These are phyloP conservation scores for Centaurea solstitialis DNA, from an alignment of 129 eudicot genomes.

Conservation along the genomic window DNA sequence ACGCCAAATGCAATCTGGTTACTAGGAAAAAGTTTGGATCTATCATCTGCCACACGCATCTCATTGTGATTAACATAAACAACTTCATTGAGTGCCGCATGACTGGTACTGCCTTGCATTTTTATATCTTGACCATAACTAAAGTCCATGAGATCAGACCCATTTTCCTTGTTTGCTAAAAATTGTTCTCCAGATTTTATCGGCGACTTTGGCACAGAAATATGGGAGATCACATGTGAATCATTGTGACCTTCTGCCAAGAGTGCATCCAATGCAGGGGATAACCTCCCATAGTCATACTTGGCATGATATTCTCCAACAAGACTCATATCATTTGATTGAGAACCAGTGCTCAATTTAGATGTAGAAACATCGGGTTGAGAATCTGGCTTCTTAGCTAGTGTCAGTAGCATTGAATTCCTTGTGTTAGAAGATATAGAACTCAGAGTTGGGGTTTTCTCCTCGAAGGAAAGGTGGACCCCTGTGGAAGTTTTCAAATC, in stretches of 20 bases:
- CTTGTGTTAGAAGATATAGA: constrained; percentile 35
- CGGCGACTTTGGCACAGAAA: constrained; percentile 32
- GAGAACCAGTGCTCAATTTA: constrained; percentile 34
- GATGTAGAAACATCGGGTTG: constrained; percentile 35
- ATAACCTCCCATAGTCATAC: constrained; percentile 71
- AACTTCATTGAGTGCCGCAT: constrained; percentile 24
- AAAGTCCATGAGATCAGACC: constrained; percentile 23
- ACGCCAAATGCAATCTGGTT: constrained; percentile 6
- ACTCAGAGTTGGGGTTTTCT: constrained; percentile 63
- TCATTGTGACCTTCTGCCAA: constrained; percentile 58
- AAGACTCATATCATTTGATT: constrained; percentile 86
- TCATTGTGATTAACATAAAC: constrained; percentile 23
- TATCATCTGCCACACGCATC: constrained; percentile 29
- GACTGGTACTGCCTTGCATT: constrained; percentile 12
- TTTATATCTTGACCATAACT: constrained; percentile 26
- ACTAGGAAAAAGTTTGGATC: constrained; percentile 15
- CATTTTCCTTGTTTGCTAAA: constrained; percentile 26
- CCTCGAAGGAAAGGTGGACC: constrained; percentile 62
- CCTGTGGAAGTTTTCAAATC: constrained; percentile 70
- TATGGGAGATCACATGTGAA: constrained; percentile 31
- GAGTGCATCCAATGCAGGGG: constrained; percentile 62
- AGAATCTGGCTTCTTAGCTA: constrained; percentile 39
- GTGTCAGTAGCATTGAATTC: constrained; percentile 65
- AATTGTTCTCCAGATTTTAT: constrained; percentile 13
- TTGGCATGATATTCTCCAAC: constrained; percentile 55